phyloP scores from a whole-genome alignment of 1,139 yeast genomes.

The Lodderomyces pseudojiufengensis region DNA sequence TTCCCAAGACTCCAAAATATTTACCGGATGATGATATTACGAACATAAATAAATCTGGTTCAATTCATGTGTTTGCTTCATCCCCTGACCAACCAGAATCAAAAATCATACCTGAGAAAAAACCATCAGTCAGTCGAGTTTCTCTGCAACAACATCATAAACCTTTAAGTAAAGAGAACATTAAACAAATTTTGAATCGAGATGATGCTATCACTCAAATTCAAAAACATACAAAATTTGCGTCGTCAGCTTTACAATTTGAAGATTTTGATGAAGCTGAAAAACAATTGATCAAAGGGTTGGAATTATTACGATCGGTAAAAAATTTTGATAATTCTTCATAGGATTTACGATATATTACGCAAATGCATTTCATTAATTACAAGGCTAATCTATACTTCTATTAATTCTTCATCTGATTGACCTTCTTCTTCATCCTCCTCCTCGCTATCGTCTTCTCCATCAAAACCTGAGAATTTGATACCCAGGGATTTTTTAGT shows the following conservation, averaged over 20 bases:
- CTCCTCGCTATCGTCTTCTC: not conserved
- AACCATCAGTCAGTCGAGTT: not conserved
- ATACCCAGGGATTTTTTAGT: conserved; percentile 9
- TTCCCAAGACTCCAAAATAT: conserved; percentile 45
- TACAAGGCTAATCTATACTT: conserved; percentile 1
- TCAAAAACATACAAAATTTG: conserved; percentile 86
- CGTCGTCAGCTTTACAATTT: conserved; percentile 89
- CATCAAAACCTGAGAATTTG: conserved; percentile 11
- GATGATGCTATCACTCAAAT: conserved; percentile 64
- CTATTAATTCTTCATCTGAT: conserved; percentile 5
- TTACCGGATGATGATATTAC: conserved; percentile 40
- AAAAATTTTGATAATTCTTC: no score
- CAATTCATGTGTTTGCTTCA: conserved; percentile 38
- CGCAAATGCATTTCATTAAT: no score
- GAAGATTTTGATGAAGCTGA: conserved; percentile 85
- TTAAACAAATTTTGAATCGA: conserved; percentile 49
- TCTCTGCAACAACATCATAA: conserved; percentile 12
- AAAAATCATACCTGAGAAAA: not conserved
- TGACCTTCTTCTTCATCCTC: conserved; percentile 3
- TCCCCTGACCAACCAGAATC: conserved; percentile 1
- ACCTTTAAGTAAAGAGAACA: conserved; percentile 40
- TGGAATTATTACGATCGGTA: conserved; percentile 30
- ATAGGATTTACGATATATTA: no score
- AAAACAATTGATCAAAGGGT: conserved; percentile 63
- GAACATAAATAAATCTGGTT: conserved; percentile 35